Evolutionary conservation across 176 grass and related monocot species (phyloP).

Genomic region (Carex scoparia): DNA sequence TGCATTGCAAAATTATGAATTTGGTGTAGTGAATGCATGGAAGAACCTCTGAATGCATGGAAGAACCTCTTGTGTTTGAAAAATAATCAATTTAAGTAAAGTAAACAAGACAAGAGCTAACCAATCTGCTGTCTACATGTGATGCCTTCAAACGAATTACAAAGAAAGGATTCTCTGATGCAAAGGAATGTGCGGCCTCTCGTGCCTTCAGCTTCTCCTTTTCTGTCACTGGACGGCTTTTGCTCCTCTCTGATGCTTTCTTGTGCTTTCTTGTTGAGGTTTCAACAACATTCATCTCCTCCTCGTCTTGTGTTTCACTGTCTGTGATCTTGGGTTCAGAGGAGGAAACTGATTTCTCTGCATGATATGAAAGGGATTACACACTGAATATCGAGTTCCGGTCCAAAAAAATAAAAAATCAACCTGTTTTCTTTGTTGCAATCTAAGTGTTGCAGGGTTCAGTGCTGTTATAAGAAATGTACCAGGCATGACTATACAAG

Average conservation of each 20-base stretch:
- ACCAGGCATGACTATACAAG: not conserved
- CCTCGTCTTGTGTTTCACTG: not conserved
- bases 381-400: no score
- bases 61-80: not conserved
- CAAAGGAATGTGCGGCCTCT: constrained; percentile 58
- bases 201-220: constrained; percentile 47
- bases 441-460: not conserved
- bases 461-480: not conserved
- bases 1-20: not conserved
- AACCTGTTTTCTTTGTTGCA: not conserved
- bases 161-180: constrained; percentile 61
- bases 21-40: not conserved
- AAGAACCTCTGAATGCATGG: not conserved
- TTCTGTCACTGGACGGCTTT: constrained; percentile 37
- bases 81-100: not conserved
- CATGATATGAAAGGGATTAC: not conserved
- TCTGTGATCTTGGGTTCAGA: not conserved
- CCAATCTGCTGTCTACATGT: constrained; percentile 53
- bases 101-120: not conserved
- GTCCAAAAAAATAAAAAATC: no score
- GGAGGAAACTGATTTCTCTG: not conserved
- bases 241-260: not conserved
- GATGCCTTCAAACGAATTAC: constrained; percentile 61
- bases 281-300: not conserved
- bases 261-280: constrained; percentile 9